Conservation (phyloP, 768 basidiomycete species). For the Lactarius vividus region DNA sequence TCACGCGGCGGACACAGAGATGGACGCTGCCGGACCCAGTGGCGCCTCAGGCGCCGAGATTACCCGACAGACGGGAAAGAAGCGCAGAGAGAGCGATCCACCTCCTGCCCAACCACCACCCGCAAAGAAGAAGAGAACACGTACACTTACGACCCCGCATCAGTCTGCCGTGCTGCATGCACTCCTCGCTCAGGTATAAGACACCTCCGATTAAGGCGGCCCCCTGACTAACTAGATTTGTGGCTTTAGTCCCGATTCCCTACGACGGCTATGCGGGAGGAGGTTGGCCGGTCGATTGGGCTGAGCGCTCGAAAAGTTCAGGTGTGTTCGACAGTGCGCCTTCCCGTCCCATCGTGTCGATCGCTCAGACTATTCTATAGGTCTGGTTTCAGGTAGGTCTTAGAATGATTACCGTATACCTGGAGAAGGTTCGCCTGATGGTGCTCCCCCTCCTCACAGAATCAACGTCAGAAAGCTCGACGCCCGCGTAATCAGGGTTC, state of each 20-base stretch:
- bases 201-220: slow-evolving; percentile 25
- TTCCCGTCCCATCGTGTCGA: slow-evolving; percentile 18
- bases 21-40: slow-evolving; percentile 44
- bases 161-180: slow-evolving; percentile 87
- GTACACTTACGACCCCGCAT: slow-evolving; percentile 82
- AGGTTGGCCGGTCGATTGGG: slow-evolving; percentile 84
- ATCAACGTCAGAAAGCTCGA: slow-evolving; percentile 84
- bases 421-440: slow-evolving; percentile 20
- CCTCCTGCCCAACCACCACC: slow-evolving; percentile 40
- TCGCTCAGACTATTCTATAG: slow-evolving; percentile 45
- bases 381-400: slow-evolving; percentile 84
- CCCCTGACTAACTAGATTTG: not conserved
- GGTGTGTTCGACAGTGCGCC: slow-evolving; percentile 45
- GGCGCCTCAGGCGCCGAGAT: slow-evolving; percentile 40
- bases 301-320: slow-evolving; percentile 88
- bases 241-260: slow-evolving; percentile 75
- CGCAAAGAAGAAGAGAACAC: slow-evolving; percentile 77
- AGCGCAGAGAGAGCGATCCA: slow-evolving; percentile 32
- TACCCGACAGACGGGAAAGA: slow-evolving; percentile 23
- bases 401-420: slow-evolving; percentile 11
- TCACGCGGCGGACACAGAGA: slow-evolving; percentile 57
- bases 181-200: slow-evolving; percentile 73
- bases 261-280: slow-evolving; percentile 82
- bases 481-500: slow-evolving; percentile 63
- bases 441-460: slow-evolving; percentile 44